Evolutionary conservation across 2,329 filamentous ascomycete species (phyloP), one percentile per base, ranked within the genome.

Genomic region (Xylariaceae sp.): DNA sequence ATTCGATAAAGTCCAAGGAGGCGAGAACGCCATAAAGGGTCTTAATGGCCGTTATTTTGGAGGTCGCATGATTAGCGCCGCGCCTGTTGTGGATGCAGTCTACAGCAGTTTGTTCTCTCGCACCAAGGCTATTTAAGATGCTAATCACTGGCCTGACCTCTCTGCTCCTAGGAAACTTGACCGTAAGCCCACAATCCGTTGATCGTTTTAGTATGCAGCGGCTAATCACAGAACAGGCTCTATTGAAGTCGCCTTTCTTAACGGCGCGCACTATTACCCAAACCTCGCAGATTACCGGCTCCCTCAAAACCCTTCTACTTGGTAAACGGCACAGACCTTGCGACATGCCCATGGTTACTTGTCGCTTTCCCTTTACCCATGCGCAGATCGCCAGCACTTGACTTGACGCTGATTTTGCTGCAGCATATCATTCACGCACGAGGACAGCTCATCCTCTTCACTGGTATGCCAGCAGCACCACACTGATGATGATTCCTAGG

Each of bases 21-120:
- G 94, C 73, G 92, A 97, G 78, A 98, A 97, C 74, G 95, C 95
- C 69, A 96, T 98, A 78, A 96, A 96, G 75, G 95, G 95, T 72
- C 86, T 99, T 62, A 98, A 99, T 76, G 95, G 95, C 71, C 89
- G 95, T 73, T 96, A 91, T 77, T 99, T 99, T 77, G 95, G 92
- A 72, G 91, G 91, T 70, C 87, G 88, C 71, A 92, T 91, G 82
- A 96, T 99, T 75, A 94, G 90, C 74, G 95, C 94, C 69, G 90
- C 92, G 65, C 95, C 93, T 75, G 92, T 99, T 78, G 94, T 98
- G 75, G 95, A 99, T 78, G 94, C 94, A 71, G 92, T 99, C 79
- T 99, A 98, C 87, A 95, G 91, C 86, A 96, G 90, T 83, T 86
- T 96, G 78, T 96, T 95, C 82, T 90, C 89, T 76, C 88, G 90